These are phyloP conservation scores for Didymella sp. DNA, from an alignment of 2,329 filamentous ascomycete genomes.

Conservation along the genomic window DNA sequence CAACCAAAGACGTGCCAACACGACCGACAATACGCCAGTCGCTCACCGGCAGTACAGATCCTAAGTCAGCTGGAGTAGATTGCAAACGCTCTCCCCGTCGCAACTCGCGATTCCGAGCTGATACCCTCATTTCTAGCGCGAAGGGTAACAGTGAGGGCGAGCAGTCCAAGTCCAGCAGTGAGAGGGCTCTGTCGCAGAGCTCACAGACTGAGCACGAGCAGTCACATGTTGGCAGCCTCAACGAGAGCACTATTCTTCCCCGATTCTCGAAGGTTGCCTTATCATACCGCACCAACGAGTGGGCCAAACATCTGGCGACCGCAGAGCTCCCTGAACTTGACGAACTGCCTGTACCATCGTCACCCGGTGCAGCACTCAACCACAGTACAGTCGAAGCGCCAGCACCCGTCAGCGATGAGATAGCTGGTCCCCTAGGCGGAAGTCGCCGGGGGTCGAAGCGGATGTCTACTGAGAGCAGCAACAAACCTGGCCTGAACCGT, in stretches of 20 bases:
- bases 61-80: slow-evolving; percentile 26
- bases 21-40: slow-evolving; percentile 24
- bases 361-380: slow-evolving; percentile 52
- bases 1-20: background rate
- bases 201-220: slow-evolving; percentile 39
- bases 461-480: slow-evolving; percentile 34
- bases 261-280: slow-evolving; percentile 77
- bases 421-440: slow-evolving; percentile 29
- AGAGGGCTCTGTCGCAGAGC: slow-evolving; percentile 34
- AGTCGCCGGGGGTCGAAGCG: slow-evolving; percentile 35
- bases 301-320: slow-evolving; percentile 85
- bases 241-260: slow-evolving; percentile 66
- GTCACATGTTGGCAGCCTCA: slow-evolving; percentile 54
- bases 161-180: slow-evolving; percentile 53
- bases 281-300: slow-evolving; percentile 91
- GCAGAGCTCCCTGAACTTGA: slow-evolving; percentile 77
- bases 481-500: slow-evolving; percentile 25
- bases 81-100: slow-evolving; percentile 17
- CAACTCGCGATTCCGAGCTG: slow-evolving; percentile 29
- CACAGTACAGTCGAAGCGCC: slow-evolving; percentile 57
- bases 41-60: slow-evolving; percentile 44
- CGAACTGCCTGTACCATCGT: slow-evolving; percentile 60
- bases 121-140: slow-evolving; percentile 26
- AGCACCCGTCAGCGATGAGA: slow-evolving; percentile 56
- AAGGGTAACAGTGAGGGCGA: slow-evolving; percentile 28